A percentile compares a stretch with the other conserved stretches of the same genome.
Conservation (phyloP, 495 filamentous ascomycete species). For the Durotheca rogersii region DNA sequence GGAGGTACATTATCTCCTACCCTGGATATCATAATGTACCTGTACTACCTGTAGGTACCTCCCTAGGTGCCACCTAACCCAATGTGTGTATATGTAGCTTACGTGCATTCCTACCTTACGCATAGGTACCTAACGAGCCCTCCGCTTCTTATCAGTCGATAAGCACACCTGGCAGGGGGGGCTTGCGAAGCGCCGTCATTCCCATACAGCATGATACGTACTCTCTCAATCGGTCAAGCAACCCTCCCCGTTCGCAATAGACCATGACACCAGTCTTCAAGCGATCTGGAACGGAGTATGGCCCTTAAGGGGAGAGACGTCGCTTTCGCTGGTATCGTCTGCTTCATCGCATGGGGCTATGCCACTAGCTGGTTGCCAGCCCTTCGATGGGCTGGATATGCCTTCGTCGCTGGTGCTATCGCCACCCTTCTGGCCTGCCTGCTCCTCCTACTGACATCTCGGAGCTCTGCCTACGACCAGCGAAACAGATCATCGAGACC, state of each 20-base stretch:
- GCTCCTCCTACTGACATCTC: constrained; percentile 62
- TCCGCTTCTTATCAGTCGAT: constrained; percentile 25
- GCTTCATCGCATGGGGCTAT: constrained; percentile 84
- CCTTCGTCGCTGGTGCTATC: constrained; percentile 67
- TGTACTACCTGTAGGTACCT: too few relatives aligned
- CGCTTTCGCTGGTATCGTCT: constrained; percentile 64
- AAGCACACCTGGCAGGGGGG: too few relatives aligned
- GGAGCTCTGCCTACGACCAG: constrained; percentile 46
- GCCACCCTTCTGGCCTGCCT: constrained; percentile 51
- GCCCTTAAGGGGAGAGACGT: constrained; percentile 76
- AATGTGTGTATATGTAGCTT: too few relatives aligned
- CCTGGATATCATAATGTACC: too few relatives aligned
- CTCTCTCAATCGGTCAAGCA: constrained; percentile 2
- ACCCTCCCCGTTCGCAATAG: too few relatives aligned
- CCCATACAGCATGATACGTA: constrained; percentile 11
- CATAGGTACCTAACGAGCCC: too few relatives aligned
- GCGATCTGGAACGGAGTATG: constrained; percentile 58
- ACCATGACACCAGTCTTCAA: constrained; percentile 44
- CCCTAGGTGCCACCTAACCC: too few relatives aligned
- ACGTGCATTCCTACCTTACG: too few relatives aligned
- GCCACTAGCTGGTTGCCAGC: constrained; percentile 75
- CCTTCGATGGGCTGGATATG: constrained; percentile 77
- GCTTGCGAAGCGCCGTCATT: constrained; percentile 16
- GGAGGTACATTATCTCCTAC: too few relatives aligned
- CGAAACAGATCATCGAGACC: constrained; percentile 42